Evolutionary conservation across 495 filamentous ascomycete species (phyloP).

Genomic region (Tuber calosporum): DNA sequence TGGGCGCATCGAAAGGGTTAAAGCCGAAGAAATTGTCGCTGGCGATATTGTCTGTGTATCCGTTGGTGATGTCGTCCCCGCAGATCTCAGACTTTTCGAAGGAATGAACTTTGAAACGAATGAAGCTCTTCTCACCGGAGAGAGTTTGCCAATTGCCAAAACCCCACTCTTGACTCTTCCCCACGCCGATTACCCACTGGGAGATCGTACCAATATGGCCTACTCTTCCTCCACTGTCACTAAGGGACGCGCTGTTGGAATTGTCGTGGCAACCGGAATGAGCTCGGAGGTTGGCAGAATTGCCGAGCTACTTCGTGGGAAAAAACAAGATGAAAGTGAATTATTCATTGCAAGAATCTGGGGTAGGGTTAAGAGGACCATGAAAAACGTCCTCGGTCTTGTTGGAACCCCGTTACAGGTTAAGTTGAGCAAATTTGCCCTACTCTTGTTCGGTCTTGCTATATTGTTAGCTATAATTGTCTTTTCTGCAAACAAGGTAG

Average conservation of each 20-base stretch:
- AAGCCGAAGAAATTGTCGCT: conserved; percentile 58
- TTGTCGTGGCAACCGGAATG: conserved; percentile 67
- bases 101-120: conserved; percentile 67
- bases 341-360: conserved; percentile 39
- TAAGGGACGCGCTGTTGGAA: conserved; percentile 60
- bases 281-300: conserved; percentile 65
- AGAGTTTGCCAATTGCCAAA: conserved; percentile 66
- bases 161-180: conserved; percentile 41
- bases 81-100: conserved; percentile 60
- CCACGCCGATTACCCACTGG: conserved; percentile 47
- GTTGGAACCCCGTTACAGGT: conserved; percentile 63
- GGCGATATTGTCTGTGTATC: conserved; percentile 65
- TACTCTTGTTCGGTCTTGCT: conserved; percentile 61
- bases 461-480: conserved; percentile 64
- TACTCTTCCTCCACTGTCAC: conserved; percentile 67
- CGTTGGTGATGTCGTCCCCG: conserved; percentile 64
- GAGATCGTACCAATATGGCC: conserved; percentile 64
- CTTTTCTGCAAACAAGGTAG: conserved; percentile 52
- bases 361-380: conserved; percentile 42
- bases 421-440: conserved; percentile 62
- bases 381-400: conserved; percentile 55
- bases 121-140: conserved; percentile 68
- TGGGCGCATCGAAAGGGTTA: conserved; percentile 51
- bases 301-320: conserved; percentile 54
- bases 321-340: conserved; percentile 37